Base-by-base conservation (phyloP, 1,284 basidiomycete genomes). In the Austroboletus niveus region DNA sequence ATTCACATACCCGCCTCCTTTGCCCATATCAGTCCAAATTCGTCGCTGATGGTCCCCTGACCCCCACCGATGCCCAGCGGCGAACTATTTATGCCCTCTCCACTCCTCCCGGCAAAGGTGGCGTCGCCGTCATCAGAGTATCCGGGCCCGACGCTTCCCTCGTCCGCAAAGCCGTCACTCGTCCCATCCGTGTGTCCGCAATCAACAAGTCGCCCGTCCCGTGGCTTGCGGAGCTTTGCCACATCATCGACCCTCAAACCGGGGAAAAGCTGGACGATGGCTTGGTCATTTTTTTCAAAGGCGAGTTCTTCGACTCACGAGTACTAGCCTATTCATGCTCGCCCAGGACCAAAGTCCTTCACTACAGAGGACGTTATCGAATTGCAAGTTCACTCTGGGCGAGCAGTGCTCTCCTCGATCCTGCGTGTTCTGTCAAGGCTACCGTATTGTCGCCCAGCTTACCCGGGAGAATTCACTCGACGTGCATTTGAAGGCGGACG, bases 331-430 rank as follows among this genome's bases (percentile, higher is more conserved):
- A 42, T 40, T 43, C 39, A 53, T 45, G 7, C 29, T 43, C 41
- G 36, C 34, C 24, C 56, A 89, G 87, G 75, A 3, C 87, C 83
- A 1, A 80, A 73, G 57, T 94, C 90, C 2, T 94, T 89, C 62
- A 94, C 92, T 0, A 85, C 85, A 0, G 85, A 93, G 63, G 84
- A 88, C 42, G 84, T 86, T n/a, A 64, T 96, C 7, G 92, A 96
- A 65, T 69, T 96, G 34, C 92, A 96, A 67, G 72, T 92, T 29
- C 92, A 96, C 65, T 94, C 92, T n/a, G 90, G 91, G 1, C 77
- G 84, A 7, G 90, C 93, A 1, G 78, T 94, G 34, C 77, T 92
- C 54, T 70, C 83, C 3, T 82, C 88, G 4, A 73, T 91, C 10
- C 77, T 94, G 20, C 62, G 69, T 4, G 81, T 87, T 1, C 72